Evolutionary conservation across 805 yeast species (phyloP).

Genomic region (Metschnikowia drakensbergensis): DNA sequence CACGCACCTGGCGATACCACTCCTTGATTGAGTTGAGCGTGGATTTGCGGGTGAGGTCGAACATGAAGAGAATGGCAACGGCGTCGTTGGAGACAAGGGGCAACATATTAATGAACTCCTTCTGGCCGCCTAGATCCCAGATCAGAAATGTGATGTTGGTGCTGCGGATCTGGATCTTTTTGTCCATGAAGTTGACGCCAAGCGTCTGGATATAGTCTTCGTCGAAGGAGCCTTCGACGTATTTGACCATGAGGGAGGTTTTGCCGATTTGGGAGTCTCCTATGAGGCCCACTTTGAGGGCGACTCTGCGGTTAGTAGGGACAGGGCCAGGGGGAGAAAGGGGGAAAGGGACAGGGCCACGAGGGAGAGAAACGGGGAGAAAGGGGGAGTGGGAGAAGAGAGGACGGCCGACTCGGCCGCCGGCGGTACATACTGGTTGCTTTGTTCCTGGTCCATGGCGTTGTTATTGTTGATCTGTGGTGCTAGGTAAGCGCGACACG

Average conservation of each 20-base stretch:
- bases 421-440: constrained; percentile 31
- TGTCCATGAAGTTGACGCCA: constrained; percentile 94
- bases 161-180: constrained; percentile 74
- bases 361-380: background rate
- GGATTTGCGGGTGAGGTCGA: constrained; percentile 79
- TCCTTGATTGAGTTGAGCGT: constrained; percentile 86
- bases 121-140: constrained; percentile 96
- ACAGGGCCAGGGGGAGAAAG: constrained; percentile 10
- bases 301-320: constrained; percentile 42
- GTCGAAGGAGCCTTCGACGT: constrained; percentile 91
- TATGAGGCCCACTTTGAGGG: constrained; percentile 83
- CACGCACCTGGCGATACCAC: constrained; percentile 91
- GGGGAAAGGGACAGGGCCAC: background rate
- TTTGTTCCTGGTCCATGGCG: constrained; percentile 25
- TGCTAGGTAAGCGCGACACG: background rate
- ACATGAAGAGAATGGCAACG: constrained; percentile 84
- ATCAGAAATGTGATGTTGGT: constrained; percentile 87
- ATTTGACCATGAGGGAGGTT: constrained; percentile 93
- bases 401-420: too few relatives aligned
- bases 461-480: constrained; percentile 2
- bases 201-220: constrained; percentile 89
- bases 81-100: constrained; percentile 91
- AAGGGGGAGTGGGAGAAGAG: constrained; percentile 5
- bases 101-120: constrained; percentile 92
- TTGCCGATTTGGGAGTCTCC: constrained; percentile 97